Evolutionary conservation across 2,329 filamentous ascomycete genomes (phyloP).

Genomic region (Corniculantispora saksenae): DNA sequence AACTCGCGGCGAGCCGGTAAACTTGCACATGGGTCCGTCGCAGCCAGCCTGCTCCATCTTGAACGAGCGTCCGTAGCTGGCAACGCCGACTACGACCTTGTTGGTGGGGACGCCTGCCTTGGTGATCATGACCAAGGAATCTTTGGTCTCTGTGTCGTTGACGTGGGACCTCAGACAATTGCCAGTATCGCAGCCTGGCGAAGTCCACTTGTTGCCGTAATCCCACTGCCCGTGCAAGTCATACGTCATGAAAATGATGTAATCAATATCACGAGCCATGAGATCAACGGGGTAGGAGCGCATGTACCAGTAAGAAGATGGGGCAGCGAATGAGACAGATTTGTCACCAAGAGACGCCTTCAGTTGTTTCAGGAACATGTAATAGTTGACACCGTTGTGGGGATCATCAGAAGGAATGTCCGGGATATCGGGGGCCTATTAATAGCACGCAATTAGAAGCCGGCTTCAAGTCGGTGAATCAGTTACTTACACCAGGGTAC

Average conservation of each 20-base stretch:
- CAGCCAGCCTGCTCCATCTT: slow-evolving; percentile 29
- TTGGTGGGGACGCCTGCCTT: slow-evolving; percentile 31
- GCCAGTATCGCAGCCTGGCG: slow-evolving; percentile 30
- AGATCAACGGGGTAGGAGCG: slow-evolving; percentile 35
- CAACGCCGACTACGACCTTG: slow-evolving; percentile 34
- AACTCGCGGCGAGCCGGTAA: slow-evolving; percentile 20
- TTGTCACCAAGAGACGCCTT: neutral
- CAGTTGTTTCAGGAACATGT: neutral
- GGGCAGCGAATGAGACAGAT: neutral
- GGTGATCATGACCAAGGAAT: slow-evolving; percentile 37
- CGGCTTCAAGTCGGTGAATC: slow-evolving; percentile 25
- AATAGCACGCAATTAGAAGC: slow-evolving; percentile 21
- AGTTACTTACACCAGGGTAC: slow-evolving; percentile 37
- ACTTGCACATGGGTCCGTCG: slow-evolving; percentile 25
- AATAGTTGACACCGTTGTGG: neutral
- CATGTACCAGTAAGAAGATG: slow-evolving; percentile 35
- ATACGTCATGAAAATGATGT: slow-evolving; percentile 37
- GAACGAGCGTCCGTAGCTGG: slow-evolving; percentile 35
- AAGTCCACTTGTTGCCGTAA: slow-evolving; percentile 29
- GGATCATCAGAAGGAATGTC: neutral
- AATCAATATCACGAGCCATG: slow-evolving; percentile 32
- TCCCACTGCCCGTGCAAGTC: slow-evolving; percentile 36
- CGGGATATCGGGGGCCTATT: neutral
- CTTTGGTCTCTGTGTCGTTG: slow-evolving; percentile 38
- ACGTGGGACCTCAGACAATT: slow-evolving; percentile 38